Base-by-base conservation (phyloP, 2,329 filamentous ascomycete genomes). In the Neospermospora avenae region DNA sequence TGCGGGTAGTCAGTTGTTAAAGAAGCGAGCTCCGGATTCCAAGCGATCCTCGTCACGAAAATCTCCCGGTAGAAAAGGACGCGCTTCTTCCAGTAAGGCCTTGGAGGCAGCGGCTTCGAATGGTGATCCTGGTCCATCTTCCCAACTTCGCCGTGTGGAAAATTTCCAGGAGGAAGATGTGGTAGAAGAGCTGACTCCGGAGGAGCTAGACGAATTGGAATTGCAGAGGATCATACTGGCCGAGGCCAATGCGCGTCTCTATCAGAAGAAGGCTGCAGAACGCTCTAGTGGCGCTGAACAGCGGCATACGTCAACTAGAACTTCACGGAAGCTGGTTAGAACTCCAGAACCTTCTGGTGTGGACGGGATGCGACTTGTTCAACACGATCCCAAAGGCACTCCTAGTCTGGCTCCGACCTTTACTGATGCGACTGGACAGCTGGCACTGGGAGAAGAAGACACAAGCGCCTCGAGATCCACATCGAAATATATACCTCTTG, bases 321-420 rank as follows among this genome's bases (percentile, higher is more conserved):
- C 56, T 18, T 35, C 46, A 8, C 34, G 57, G 22, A 62, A 44
- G 22, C 60, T 61, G 46, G 55, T 52, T 2, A 46, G 52, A 37
- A 53, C 41, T 14, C 20, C 39, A 2, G 52, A 46, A 16, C 25
- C 44, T 2, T 22, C 55, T 10, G 45, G 34, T 18, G 22, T 52
- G 31, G 22, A 48, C 20, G 59, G 56, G 4, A 54, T 60, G 24
- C 56, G 63, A 22, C 48, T 68, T n/a, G 39, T 66, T 7, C 62
- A 61, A 34, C 52, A 66, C 35, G 63, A 65, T 28, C 20, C 59
- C 10, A 70, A 70, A 56, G 65, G 67, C 28, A 53, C 63, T n/a
- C 63, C 63, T 24, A 70, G 68, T 56, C 35, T 69, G 16, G 68
- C 68, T 16, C 65, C 68, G 20, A 69, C 69, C 18, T 59, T 70